phyloP scores from a whole-genome alignment of 129 eudicot species.

The Ambrosia artemisiifolia region DNA sequence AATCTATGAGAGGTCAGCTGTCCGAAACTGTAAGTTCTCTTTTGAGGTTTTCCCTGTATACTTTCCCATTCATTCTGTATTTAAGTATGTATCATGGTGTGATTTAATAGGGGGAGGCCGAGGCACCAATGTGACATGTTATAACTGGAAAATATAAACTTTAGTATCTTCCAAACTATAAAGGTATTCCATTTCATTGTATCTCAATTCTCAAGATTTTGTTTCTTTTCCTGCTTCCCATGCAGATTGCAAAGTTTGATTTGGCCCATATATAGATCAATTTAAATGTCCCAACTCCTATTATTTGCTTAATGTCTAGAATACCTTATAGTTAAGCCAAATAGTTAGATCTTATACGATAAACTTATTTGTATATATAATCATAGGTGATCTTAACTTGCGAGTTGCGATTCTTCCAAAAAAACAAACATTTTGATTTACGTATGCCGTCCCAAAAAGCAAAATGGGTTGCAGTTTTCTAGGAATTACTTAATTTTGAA shows the following conservation, averaged over 20 bases:
- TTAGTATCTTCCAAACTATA: not conserved
- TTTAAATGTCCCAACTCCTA: not conserved
- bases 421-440: not conserved
- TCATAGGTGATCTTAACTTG: not conserved
- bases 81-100: constrained; percentile 4
- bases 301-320: not conserved
- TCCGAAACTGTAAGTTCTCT: constrained; percentile 46
- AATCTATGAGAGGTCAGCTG: constrained; percentile 48
- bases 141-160: not conserved
- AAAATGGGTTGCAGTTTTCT: not conserved
- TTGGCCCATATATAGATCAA: not conserved
- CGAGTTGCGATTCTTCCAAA: not conserved
- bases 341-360: not conserved
- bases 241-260: constrained; percentile 2
- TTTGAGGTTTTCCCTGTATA: not conserved
- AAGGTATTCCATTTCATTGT: constrained; percentile 1
- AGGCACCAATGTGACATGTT: constrained; percentile 17
- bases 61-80: not conserved
- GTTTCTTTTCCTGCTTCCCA: constrained; percentile 5
- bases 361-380: not conserved
- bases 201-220: not conserved
- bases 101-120: not conserved
- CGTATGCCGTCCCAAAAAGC: not conserved
- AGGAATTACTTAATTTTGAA: not conserved
- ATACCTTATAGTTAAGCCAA: constrained; percentile 4